Evolutionary conservation across 1,139 yeast species (phyloP), one percentile per base, ranked within the genome.

Genomic region (Lodderomyces theae): DNA sequence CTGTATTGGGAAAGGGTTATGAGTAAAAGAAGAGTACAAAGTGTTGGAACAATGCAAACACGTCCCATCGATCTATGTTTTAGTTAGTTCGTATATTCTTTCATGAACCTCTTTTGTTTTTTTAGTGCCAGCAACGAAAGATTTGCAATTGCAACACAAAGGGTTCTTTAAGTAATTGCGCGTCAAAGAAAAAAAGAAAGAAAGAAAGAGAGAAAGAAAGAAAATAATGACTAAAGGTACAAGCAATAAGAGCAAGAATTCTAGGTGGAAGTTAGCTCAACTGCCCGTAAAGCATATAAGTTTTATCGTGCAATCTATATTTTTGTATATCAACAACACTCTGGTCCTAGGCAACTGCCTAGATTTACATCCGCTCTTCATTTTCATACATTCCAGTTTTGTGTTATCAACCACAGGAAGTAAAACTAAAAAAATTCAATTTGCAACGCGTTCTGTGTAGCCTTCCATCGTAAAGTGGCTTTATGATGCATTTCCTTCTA

Each of bases 1-100:
- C 31, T 28, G 3, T 6, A 28, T 28, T 28, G 18, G 31, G 31
- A 28, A 28, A 28, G 31, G 31, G 31, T 28, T 28, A 28, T 13
- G 18, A 15, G 31, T 15, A 28, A 28, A 28, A 15, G 11, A 28
- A 28, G 16, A 28, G 6, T 28, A 7, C n/a, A n/a, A n/a, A n/a
- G n/a, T n/a, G n/a, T n/a, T n/a, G n/a, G n/a, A 28, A 15, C 15
- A 13, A 26, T 5, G n/a, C 15, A 5, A 15, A 26, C 18, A 28
- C 31, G 15, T 18, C 18, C 12, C 29, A 25, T 25, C 29, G 29
- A 25, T 25, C 29, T 25, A 4, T 25, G 13, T 25, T n/a, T 25
- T 25, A 8, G 5, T 19, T 19, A n/a, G n/a, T n/a, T n/a, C n/a
- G n/a, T 19, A 19, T 5, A 19, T 25, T n/a, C 8, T 25, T 11